Evolutionary conservation across 805 yeast species (phyloP).

Genomic region (Ogataea paraovalis): DNA sequence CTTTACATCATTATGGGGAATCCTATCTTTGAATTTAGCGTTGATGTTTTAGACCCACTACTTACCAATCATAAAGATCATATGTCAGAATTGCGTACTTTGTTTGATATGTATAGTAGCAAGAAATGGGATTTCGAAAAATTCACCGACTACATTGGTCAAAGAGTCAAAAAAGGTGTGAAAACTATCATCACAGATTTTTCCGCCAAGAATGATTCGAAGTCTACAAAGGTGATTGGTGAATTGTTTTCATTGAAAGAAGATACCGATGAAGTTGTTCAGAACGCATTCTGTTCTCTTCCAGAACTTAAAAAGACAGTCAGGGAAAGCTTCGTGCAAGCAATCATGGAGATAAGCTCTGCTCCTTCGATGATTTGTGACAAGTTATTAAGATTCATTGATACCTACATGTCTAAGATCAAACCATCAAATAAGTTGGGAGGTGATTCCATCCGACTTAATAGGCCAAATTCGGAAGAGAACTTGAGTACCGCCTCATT

Average conservation of each 20-base stretch:
- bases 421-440: not conserved
- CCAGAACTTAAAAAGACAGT: constrained; percentile 1
- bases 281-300: not conserved
- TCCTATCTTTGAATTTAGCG: not conserved
- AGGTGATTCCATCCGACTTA: no score
- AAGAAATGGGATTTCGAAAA: not conserved
- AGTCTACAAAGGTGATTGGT: constrained; percentile 1
- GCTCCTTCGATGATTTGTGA: constrained; percentile 11
- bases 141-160: not conserved
- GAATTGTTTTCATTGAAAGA: not conserved
- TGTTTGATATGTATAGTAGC: not conserved
- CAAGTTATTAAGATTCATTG: constrained; percentile 11
- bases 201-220: not conserved
- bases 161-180: not conserved
- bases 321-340: constrained; percentile 3
- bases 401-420: constrained; percentile 5
- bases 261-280: constrained; percentile 1
- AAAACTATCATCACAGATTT: not conserved
- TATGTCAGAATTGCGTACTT: not conserved
- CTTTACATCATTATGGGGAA: not conserved
- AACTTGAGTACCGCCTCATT: not conserved
- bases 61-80: not conserved
- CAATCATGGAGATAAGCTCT: constrained; percentile 1
- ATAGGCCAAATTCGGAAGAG: no score
- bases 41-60: not conserved